Evolutionary conservation across 352 stramenopile species (phyloP), one percentile per base, ranked within the genome.

Genomic region (Aphanomyces invadans): DNA sequence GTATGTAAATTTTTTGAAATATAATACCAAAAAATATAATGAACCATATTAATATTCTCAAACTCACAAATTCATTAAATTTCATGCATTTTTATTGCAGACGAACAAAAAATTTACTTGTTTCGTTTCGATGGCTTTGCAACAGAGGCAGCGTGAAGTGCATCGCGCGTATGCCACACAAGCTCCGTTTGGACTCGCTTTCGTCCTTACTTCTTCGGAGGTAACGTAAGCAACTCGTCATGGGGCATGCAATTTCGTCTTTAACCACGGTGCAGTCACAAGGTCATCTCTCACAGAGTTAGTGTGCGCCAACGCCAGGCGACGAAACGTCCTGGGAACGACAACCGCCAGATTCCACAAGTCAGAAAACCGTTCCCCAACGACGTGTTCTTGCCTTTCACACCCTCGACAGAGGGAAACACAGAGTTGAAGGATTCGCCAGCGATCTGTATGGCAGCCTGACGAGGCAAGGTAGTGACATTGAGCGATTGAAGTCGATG

Each of bases 21-120:
- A 52, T 52, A 52, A 52, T 21, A 52, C 44, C 7, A 9, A 52
- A 5, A 52, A 52, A 25, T 52, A 52, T 25, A 52, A 52, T 52
- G 44, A n/a, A 25, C 38, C 44, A 19, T 52, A 23, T 52, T 52
- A 25, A 9, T 25, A 52, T 52, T 26, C 44, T 25, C 44, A 52
- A 26, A 9, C 44, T 7, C 44, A 52, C n/a, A 52, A 52, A 52
- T 9, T n/a, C 44, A 52, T 52, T 52, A 26, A 25, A 52, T 52
- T 52, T 26, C 44, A 25, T 21, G 44, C 12, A 52, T 26, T 26
- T 52, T 52, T 52, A 52, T 52, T 52, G 12, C 12, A 9, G 4
- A n/a, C 10, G 4, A 19, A 52, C 44, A 52, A 52, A 52, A 52
- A 25, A 52, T 42, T 42, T 25, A 26, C 21, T 52, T 52, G 9